phyloP scores from a whole-genome alignment of 2,329 filamentous ascomycete species.

The Fusarium sp. region DNA sequence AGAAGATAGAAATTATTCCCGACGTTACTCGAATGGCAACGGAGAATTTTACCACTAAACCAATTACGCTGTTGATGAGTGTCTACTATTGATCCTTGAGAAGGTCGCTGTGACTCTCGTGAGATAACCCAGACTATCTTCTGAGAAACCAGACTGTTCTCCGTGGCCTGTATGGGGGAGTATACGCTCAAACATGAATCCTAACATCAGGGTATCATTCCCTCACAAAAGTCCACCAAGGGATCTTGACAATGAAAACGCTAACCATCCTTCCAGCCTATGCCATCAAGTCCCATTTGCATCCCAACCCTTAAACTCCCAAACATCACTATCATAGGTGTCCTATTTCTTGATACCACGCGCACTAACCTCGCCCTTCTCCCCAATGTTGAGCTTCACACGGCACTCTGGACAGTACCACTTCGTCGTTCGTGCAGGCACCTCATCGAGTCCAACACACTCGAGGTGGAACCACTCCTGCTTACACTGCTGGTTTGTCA shows the following conservation, averaged over 20 bases:
- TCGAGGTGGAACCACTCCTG: slow-evolving; percentile 89
- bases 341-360: slow-evolving; percentile 65
- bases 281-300: background rate
- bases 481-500: slow-evolving; percentile 73
- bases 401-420: slow-evolving; percentile 89
- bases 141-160: background rate
- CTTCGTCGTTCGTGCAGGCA: slow-evolving; percentile 80
- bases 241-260: background rate
- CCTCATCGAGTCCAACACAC: slow-evolving; percentile 78
- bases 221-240: background rate
- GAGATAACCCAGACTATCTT: background rate
- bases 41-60: slow-evolving; percentile 36
- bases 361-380: slow-evolving; percentile 74
- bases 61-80: slow-evolving; percentile 14
- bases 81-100: background rate
- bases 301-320: slow-evolving; percentile 12
- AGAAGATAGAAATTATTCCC: background rate
- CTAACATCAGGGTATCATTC: slow-evolving; percentile 24
- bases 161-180: background rate
- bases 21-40: slow-evolving; percentile 18
- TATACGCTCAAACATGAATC: background rate
- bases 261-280: background rate
- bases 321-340: slow-evolving; percentile 3
- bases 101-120: background rate
- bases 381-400: slow-evolving; percentile 72